Evolutionary conservation across 108 stramenopile species (phyloP), one percentile per base, ranked within the genome.

Genomic region (Cyclotella baltica): DNA sequence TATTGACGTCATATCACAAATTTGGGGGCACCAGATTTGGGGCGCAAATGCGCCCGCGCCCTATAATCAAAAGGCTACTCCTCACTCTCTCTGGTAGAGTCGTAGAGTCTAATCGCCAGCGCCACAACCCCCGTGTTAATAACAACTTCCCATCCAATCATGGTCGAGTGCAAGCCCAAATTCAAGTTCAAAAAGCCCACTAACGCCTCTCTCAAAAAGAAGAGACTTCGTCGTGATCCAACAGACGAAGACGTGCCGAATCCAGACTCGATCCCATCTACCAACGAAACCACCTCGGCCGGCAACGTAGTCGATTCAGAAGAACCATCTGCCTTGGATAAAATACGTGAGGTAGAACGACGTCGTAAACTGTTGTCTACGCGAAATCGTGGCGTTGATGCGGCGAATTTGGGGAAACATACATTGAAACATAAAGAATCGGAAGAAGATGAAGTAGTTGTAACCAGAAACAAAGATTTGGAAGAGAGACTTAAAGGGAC

Each of bases 401-500:
- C 81, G 0, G 38, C 81, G 34, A 23, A 50, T 28, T 38, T 81
- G 15, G 50, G 64, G 27, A 59, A 73, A 37, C 22, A 53, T 4
- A 37, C 53, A 16, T 47, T 55, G 55, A 5, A 27, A 4, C 46
- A 18, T 16, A 51, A 29, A 51, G n/a, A 57, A 30, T 11, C 22
- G 0, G 37, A 74, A 2, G 47, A 1, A 1, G 70, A 1, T 8
- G 72, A 68, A 0, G 63, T 23, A 0, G 51, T 20, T 16, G 40
- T 28, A 23, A 46, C 13, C 11, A 62, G 47, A n/a, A 78, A 83
- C 22, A 69, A 43, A 55, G 81, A 77, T 33, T 46, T 85, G 35
- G 77, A 79, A 48, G 85, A 83, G 23, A 68, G 85, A 15, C 77
- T 85, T n/a, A 67, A 70, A 34, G 85, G 85, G 0, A 74, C 70